Conservation (phyloP, 768 basidiomycete species). For the Lactarius sanguifluus region DNA sequence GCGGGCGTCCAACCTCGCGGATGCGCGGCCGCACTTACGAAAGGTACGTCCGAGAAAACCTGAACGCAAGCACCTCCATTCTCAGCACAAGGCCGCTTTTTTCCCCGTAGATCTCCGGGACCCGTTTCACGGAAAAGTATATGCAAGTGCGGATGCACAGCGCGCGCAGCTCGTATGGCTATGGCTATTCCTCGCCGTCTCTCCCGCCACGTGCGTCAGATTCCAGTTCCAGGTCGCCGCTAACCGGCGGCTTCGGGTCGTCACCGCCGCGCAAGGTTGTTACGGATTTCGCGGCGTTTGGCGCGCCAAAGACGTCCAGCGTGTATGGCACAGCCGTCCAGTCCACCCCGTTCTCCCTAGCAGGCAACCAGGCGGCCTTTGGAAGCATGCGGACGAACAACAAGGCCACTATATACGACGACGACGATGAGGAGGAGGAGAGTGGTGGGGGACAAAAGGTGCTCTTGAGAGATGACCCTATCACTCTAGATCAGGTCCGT, state of each 20-base stretch:
- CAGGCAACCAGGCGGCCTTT: constrained; percentile 81
- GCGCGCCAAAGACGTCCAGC: constrained; percentile 68
- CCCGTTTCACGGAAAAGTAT: constrained; percentile 97
- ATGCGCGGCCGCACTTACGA: constrained; percentile 76
- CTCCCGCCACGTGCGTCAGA: constrained; percentile 43
- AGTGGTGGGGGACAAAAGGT: constrained; percentile 63
- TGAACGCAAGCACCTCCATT: not conserved
- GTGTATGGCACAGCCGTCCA: constrained; percentile 85
- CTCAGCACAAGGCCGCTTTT: not conserved
- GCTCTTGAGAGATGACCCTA: constrained; percentile 77
- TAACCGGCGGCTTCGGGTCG: constrained; percentile 39
- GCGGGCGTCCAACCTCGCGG: constrained; percentile 63
- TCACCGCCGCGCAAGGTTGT: constrained; percentile 69
- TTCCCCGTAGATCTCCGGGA: constrained; percentile 79
- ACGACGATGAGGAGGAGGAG: constrained; percentile 67
- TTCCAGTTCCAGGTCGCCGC: constrained; percentile 42
- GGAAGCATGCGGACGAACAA: constrained; percentile 61
- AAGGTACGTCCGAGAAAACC: constrained; percentile 51
- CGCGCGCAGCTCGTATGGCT: constrained; percentile 52
- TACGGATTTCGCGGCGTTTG: constrained; percentile 84
- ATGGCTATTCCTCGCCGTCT: constrained; percentile 50
- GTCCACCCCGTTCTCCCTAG: constrained; percentile 74
- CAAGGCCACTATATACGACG: constrained; percentile 52
- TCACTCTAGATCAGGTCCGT: constrained; percentile 88
- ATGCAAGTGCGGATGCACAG: constrained; percentile 66